Evolutionary conservation across 2,329 filamentous ascomycete genomes (phyloP).

Genomic region (Phialemonium atrogriseum): DNA sequence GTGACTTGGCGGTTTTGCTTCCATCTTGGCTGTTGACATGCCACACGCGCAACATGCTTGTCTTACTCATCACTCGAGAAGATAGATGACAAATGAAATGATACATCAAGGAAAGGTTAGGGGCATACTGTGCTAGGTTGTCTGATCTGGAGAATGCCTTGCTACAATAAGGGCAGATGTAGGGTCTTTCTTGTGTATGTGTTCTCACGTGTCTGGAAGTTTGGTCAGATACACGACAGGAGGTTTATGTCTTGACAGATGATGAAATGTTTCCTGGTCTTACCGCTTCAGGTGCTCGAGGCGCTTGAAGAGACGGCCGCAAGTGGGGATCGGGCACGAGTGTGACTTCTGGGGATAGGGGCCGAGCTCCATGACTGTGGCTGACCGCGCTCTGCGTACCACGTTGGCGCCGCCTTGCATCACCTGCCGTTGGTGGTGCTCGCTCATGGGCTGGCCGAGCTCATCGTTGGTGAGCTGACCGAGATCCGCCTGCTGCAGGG

Average conservation of each 20-base stretch:
- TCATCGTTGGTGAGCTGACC: constrained; percentile 52
- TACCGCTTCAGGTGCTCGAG: constrained; percentile 99
- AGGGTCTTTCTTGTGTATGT: constrained; percentile 97
- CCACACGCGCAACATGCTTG: constrained; percentile 31
- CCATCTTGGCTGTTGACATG: constrained; percentile 24
- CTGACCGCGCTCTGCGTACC: constrained; percentile 82
- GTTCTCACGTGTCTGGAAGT: constrained; percentile 87
- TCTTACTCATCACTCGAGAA: constrained; percentile 24
- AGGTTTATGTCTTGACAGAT: constrained; percentile 26
- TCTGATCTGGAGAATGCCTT: constrained; percentile 98
- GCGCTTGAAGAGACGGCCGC: constrained; percentile 95
- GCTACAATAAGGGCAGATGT: constrained; percentile 95
- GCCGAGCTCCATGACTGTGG: constrained; percentile 91
- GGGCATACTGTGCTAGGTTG: constrained; percentile 89
- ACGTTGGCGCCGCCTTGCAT: constrained; percentile 66
- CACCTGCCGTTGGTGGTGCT: constrained; percentile 51
- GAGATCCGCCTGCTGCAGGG: constrained; percentile 43
- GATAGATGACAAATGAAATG: constrained; percentile 23
- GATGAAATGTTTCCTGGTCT: constrained; percentile 39
- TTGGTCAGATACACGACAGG: constrained; percentile 37
- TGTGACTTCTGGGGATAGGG: constrained; percentile 97
- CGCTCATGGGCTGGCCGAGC: constrained; percentile 50
- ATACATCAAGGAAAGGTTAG: constrained; percentile 28
- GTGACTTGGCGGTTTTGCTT: constrained; percentile 20
- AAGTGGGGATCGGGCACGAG: constrained; percentile 97